Base-by-base conservation (phyloP, 208 protist genomes). In the Phytomonas serpens region DNA sequence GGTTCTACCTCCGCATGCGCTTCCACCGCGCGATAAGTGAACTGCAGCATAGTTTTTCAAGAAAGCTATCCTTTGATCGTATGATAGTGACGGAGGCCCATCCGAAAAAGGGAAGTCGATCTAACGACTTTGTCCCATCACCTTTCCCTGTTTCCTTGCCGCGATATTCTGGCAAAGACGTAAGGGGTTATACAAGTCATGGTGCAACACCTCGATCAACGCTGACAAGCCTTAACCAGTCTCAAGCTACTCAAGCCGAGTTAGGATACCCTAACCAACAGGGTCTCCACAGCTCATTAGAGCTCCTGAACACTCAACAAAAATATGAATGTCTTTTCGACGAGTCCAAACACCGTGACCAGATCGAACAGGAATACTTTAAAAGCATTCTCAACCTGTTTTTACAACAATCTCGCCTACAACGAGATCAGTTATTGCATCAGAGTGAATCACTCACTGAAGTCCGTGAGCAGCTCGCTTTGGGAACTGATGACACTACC, bases 1-100 rank as follows among this genome's bases (percentile, higher is more conserved):
- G 89, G 37, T 86, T 86, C 72, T 92, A 92, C 72, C 47, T 82
- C 36, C 80, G 79, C 34, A 81, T 90, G 75, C 84, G 86, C 34
- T 87, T 85, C 57, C 75, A 84, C 37, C 82, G 77, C 52, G 76
- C 77, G 65, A 32, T 74, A 0, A 42, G 75, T 52, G 78, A 83
- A 61, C 68, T 89, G 19, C 74, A 79, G 38, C 71, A 69, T 64
- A 57, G 11, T 19, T 27, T 57, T 57, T 1, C 47, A 57, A 27
- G 23, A 27, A 57, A 57, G 19, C 16, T 57, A 19, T 23, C 3
- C 47, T 57, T 57, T 57, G 47, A 57, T 57, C 19, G 19, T 27
- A 23, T 27, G 23, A 19, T 27, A 19, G 47, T 1, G 0, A 27
- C 19, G 19, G 47, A 19, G 47, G 6, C 6, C 16, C 16, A 27